Evolutionary conservation across 1,139 yeast species (phyloP).

Genomic region (Hemisphaericaspora xylanilytica): DNA sequence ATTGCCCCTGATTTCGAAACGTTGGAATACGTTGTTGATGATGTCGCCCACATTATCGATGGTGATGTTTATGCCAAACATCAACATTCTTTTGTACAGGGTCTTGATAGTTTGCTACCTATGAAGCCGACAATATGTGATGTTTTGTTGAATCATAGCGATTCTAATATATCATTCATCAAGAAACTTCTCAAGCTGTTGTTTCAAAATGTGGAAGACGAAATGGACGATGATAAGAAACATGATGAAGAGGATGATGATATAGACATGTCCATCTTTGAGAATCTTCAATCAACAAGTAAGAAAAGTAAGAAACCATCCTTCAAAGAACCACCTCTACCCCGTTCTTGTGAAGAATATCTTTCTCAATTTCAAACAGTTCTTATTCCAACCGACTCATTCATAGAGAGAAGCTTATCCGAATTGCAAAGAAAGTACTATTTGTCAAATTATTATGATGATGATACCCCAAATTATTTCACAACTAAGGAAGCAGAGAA

Average conservation of each 20-base stretch:
- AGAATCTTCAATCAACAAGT: too few relatives aligned
- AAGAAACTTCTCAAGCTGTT: constrained; percentile 33
- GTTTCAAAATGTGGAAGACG: constrained; percentile 17
- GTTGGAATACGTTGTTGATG: constrained; percentile 45
- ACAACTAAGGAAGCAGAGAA: constrained; percentile 33
- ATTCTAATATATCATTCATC: constrained; percentile 25
- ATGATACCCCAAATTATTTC: constrained; percentile 18
- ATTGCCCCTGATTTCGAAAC: constrained; percentile 30
- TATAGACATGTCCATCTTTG: too few relatives aligned
- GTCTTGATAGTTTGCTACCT: constrained; percentile 53
- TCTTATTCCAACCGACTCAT: constrained; percentile 36
- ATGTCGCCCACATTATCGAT: constrained; percentile 54
- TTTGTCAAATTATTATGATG: constrained; percentile 25
- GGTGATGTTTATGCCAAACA: constrained; percentile 64
- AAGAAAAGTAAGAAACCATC: constrained; percentile 11
- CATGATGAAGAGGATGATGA: too few relatives aligned
- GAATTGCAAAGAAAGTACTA: constrained; percentile 31
- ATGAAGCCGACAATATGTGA: constrained; percentile 45
- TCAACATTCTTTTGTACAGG: constrained; percentile 73
- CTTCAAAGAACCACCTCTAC: constrained; percentile 13
- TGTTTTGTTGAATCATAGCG: constrained; percentile 25
- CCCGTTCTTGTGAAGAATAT: constrained; percentile 30
- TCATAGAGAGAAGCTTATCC: constrained; percentile 25
- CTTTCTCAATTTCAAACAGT: constrained; percentile 28
- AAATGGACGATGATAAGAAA: too few relatives aligned